Percentiles rank a stretch among this genome's conserved stretches.
These are phyloP conservation scores for Naegleria fowleri DNA, from an alignment of 208 protist species.

Conservation along the genomic window DNA sequence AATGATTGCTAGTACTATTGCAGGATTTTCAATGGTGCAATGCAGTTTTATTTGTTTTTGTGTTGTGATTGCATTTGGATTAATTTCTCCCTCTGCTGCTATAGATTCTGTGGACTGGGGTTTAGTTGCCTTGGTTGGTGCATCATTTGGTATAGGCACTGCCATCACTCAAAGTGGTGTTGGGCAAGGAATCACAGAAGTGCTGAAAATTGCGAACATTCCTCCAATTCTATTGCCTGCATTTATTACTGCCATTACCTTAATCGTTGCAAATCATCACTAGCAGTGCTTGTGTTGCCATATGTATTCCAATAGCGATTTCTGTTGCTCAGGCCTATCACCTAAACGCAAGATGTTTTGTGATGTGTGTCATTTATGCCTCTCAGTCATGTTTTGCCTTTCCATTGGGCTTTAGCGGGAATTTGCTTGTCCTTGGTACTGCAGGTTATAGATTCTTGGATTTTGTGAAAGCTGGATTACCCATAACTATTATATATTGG, in stretches of 20 bases:
- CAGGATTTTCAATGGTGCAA: not conserved
- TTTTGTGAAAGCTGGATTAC: not conserved
- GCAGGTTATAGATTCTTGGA: not conserved
- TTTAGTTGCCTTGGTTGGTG: not conserved
- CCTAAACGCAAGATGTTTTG: not conserved
- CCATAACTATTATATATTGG: not conserved
- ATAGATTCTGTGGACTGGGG: not conserved
- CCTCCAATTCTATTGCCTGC: not conserved
- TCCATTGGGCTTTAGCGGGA: not conserved
- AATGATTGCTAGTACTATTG: not conserved
- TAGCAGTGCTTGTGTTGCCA: not conserved
- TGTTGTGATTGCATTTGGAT: not conserved
- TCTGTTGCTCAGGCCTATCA: not conserved
- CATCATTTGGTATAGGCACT: not conserved
- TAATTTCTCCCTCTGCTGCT: not conserved
- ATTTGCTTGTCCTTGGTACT: not conserved
- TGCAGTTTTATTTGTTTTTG: not conserved
- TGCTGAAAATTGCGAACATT: not conserved
- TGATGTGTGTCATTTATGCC: not conserved
- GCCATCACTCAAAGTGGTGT: not conserved
- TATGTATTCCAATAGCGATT: not conserved
- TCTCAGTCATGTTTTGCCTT: not conserved
- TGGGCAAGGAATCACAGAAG: not conserved
- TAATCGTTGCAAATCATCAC: not conserved
- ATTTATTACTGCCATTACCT: not conserved